phyloP scores from a whole-genome alignment of 495 filamentous ascomycete species.

The Aspergillus ellipticus region DNA sequence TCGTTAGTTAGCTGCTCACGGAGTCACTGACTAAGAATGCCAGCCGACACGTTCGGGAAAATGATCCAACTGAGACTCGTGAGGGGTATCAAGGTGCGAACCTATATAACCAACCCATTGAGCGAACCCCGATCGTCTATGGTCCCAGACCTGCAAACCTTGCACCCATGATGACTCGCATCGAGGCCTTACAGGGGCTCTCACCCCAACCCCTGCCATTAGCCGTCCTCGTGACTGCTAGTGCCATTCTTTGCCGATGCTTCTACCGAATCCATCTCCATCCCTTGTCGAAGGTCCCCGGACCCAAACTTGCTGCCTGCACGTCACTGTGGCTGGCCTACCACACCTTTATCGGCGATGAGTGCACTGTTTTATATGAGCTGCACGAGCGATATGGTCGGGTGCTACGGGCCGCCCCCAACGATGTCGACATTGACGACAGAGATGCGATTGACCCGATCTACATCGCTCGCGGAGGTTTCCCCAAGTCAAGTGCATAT shows the following conservation, averaged over 20 bases:
- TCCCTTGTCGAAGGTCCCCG: constrained; percentile 36
- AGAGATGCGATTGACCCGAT: constrained; percentile 40
- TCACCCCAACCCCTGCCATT: neutral
- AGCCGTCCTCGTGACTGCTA: neutral
- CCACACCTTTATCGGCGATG: constrained; percentile 39
- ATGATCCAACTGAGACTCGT: neutral
- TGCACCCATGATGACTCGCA: neutral
- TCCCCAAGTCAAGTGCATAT: constrained; percentile 45
- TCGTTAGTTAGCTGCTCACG: neutral
- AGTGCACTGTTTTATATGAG: constrained; percentile 29
- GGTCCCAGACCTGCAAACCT: neutral
- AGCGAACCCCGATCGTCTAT: neutral
- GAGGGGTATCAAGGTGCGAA: neutral
- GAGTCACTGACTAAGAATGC: neutral
- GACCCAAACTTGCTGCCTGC: constrained; percentile 33
- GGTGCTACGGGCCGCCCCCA: constrained; percentile 45
- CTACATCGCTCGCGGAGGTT: constrained; percentile 44
- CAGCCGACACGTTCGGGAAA: neutral
- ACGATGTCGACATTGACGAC: constrained; percentile 45
- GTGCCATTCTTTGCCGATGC: constrained; percentile 1
- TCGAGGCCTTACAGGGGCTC: neutral
- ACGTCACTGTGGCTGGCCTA: constrained; percentile 42
- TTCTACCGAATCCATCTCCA: constrained; percentile 30
- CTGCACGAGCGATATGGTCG: constrained; percentile 42
- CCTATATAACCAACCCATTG: neutral